Evolutionary conservation across 352 stramenopile species (phyloP).

Genomic region (Paralagenidium karlingii): DNA sequence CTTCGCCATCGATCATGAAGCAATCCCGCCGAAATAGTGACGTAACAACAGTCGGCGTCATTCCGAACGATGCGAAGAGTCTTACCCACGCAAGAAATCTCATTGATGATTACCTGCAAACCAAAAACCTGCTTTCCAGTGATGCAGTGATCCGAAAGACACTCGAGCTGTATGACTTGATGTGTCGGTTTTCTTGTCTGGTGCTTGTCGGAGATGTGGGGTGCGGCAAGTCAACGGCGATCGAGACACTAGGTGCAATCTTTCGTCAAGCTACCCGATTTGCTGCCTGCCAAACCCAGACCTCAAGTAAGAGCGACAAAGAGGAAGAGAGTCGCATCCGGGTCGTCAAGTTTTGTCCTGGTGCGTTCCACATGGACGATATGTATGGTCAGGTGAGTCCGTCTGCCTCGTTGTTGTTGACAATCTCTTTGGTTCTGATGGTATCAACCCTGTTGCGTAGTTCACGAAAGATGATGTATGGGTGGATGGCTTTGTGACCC

Average conservation of each 20-base stretch:
- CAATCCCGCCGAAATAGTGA: too few species aligned
- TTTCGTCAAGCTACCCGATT: slow-evolving; percentile 4
- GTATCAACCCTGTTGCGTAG: slow-evolving; percentile 5
- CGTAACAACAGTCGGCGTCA: too few species aligned
- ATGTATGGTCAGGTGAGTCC: slow-evolving; percentile 37
- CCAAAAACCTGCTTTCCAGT: too few species aligned
- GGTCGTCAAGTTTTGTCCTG: slow-evolving; percentile 20
- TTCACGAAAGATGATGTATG: slow-evolving; percentile 28
- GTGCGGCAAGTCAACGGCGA: slow-evolving; percentile 46
- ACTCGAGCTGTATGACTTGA: slow-evolving; percentile 40
- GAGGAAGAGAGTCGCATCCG: too few species aligned
- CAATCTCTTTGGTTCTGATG: background rate
- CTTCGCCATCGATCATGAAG: too few species aligned
- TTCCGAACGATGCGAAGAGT: too few species aligned
- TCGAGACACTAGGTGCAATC: slow-evolving; percentile 23
- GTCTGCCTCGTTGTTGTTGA: background rate
- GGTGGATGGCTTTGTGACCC: slow-evolving; percentile 39
- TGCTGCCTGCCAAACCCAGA: background rate
- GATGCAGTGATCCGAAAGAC: slow-evolving; percentile 35
- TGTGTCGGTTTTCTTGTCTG: slow-evolving; percentile 17
- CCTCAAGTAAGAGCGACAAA: slow-evolving; percentile 2
- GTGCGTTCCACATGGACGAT: slow-evolving; percentile 24
- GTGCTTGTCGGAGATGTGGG: slow-evolving; percentile 32
- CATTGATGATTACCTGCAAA: too few species aligned
- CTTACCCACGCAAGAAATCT: too few species aligned